Base-by-base conservation (phyloP, 148 eudicot genomes). In the Vaccinium myrtillus region DNA sequence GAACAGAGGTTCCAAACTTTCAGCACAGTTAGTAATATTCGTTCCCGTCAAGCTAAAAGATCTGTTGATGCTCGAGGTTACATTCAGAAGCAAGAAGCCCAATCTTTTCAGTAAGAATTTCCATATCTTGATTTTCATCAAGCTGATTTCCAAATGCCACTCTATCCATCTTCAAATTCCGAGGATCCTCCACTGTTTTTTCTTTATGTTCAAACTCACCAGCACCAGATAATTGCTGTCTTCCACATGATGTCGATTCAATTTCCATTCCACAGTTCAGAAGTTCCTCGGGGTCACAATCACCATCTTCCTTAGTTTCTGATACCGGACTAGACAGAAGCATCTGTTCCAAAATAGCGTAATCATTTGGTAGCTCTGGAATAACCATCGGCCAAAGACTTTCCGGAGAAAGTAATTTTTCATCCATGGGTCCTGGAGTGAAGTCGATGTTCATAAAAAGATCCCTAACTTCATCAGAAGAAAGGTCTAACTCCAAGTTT, bases 241-340 rank as follows among this genome's bases (percentile, higher is more conserved):
- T 27, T 51, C 74, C 75, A 53, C 54, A 61, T 30, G 76, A 39
- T n/a, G 27, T 11, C 21, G 79, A 78, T 82, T 86, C 90, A 74
- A 67, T 58, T 50, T 81, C 89, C 84, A 84, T 79, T 27, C 83
- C 92, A 48, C 70, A 75, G 16, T 74, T 85, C n/a, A 50, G 13
- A 46, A 23, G 36, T 14, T 86, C 86, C 39, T 75, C 89, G 5
- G 53, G 81, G 25, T 88, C 88, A 30, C 32, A 53, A 43, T 76
- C 82, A 19, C 69, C 77, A 74, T 70, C 70, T 51, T 87, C 88
- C 51, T 61, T 56, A 70, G 71, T 77, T 63, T 90, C 90, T 55
- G 84, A 75, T 39, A 50, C 54, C 81, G 95, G 94, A 82, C 95
- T 89, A 82, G 92, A 83, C 58, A 91, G 86, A 86, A 92, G 93